Evolutionary conservation across 169 alveolate species (phyloP), one percentile per base, ranked within the genome.

Genomic region (Haemoproteus tartakovskyi): DNA sequence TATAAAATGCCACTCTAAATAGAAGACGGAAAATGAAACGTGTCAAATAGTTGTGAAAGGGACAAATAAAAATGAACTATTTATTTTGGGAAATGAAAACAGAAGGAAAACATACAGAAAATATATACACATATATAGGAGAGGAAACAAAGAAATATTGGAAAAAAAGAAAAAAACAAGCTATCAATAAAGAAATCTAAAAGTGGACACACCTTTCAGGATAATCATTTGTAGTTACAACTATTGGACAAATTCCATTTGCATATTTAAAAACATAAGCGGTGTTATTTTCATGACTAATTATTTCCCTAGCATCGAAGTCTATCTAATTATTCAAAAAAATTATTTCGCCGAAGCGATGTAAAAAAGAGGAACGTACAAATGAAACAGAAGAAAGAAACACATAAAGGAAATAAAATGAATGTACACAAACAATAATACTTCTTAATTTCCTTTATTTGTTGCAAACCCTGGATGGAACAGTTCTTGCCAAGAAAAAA

Each of bases 401-500:
- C 36, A 63, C 11, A 14, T 12, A 29, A 30, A 9, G 9, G 43
- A 33, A 33, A 33, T 5, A 9, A 33, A 9, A 33, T 5, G 14
- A 33, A 33, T 6, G 43, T 33, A 33, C 43, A 33, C 5, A 33
- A 33, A 6, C 5, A 33, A 33, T 33, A 33, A 33, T 6, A 9
- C 9, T 33, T 5, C n/a, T n/a, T n/a, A n/a, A n/a, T n/a, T n/a
- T n/a, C n/a, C n/a, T n/a, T 12, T 33, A 14, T 18, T 59, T 40
- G 54, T 16, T 43, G 18, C 84, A 27, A 70, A 70, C 84, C 84
- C 84, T 56, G 24, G 84, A 54, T 2, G 84, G 84, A 54, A 70
- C 9, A 4, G 84, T 70, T 59, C 84, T 70, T 8, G 84, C 84
- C 12, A 70, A 60, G 57, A 70, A 70, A 41, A 70, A 56, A 2